A percentile compares a stretch with the other conserved stretches of the same genome.
Conservation (phyloP, 2,329 filamentous ascomycete genomes). For the Microdochium trichocladiopsis region DNA sequence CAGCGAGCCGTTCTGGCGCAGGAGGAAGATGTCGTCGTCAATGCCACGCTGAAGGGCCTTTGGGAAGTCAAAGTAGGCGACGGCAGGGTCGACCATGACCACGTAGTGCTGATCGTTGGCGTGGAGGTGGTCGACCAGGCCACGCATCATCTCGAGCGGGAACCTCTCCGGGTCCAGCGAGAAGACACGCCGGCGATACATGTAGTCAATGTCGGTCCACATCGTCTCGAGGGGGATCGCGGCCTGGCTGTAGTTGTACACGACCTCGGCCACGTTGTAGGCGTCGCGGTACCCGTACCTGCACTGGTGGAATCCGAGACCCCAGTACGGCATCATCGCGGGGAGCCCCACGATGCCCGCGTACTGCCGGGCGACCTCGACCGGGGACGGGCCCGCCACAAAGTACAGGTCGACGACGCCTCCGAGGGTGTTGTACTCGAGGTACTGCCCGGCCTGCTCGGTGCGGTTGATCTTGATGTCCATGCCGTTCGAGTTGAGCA, state of each 20-base stretch:
- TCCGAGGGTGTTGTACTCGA: slow-evolving; percentile 75
- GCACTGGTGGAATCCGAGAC: slow-evolving; percentile 55
- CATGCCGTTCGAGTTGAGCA: slow-evolving; percentile 70
- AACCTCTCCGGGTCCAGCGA: slow-evolving; percentile 59
- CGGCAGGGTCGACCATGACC: slow-evolving; percentile 71
- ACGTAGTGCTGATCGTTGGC: slow-evolving; percentile 61
- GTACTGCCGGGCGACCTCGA: slow-evolving; percentile 53
- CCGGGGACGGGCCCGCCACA: slow-evolving; percentile 49
- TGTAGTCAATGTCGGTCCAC: slow-evolving; percentile 61
- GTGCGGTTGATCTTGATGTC: slow-evolving; percentile 67
- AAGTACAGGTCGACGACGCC: slow-evolving; percentile 71
- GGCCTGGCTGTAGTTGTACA: slow-evolving; percentile 59
- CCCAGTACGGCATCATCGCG: slow-evolving; percentile 59
- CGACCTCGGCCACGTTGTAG: slow-evolving; percentile 58
- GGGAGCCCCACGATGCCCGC: slow-evolving; percentile 48
- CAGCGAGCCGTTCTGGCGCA: slow-evolving; percentile 45
- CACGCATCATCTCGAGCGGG: slow-evolving; percentile 52
- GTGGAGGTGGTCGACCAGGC: slow-evolving; percentile 62
- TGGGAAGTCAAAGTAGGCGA: slow-evolving; percentile 40
- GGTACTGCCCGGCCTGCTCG: slow-evolving; percentile 51
- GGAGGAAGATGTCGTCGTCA: slow-evolving; percentile 36
- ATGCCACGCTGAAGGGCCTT: slow-evolving; percentile 30
- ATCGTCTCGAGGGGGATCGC: slow-evolving; percentile 62
- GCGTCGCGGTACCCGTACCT: slow-evolving; percentile 59
- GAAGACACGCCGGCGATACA: slow-evolving; percentile 52